Evolutionary conservation across 1,284 basidiomycete species (phyloP).

Genomic region (Cryptococcus sp.): DNA sequence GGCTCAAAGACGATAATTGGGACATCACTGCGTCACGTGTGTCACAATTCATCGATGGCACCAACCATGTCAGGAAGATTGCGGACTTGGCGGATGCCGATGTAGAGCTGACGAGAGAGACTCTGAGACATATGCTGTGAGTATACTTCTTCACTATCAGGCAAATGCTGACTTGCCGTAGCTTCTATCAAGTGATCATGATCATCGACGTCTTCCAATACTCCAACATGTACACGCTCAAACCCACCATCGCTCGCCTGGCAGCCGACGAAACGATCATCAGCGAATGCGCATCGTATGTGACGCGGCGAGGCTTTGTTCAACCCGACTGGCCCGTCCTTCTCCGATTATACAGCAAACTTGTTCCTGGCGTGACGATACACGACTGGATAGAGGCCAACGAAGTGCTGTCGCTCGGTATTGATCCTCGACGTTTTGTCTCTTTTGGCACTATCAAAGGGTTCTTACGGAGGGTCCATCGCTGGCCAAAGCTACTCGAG

Average conservation of each 20-base stretch:
- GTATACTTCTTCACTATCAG: constrained; percentile 36
- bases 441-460: constrained; percentile 99
- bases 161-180: constrained; percentile 38
- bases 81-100: constrained; percentile 91
- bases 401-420: constrained; percentile 68
- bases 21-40: constrained; percentile 89
- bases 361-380: constrained; percentile 82
- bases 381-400: constrained; percentile 86
- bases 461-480: constrained; percentile 87
- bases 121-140: constrained; percentile 88
- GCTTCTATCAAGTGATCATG: constrained; percentile 95
- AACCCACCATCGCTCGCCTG: constrained; percentile 79
- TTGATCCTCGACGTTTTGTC: constrained; percentile 92
- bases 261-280: constrained; percentile 78
- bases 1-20: constrained; percentile 87
- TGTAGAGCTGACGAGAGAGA: constrained; percentile 76
- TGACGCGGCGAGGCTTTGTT: constrained; percentile 66
- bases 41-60: constrained; percentile 80
- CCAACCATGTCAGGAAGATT: constrained; percentile 87
- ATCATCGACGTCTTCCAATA: constrained; percentile 96
- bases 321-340: constrained; percentile 74
- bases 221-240: constrained; percentile 94
- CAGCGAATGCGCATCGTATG: constrained; percentile 86
- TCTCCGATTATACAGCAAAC: constrained; percentile 78
- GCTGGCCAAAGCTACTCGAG: constrained; percentile 71